These are phyloP conservation scores for Houttuynia cordata DNA, from an alignment of 164 flowering plant genomes.

Conservation along the genomic window DNA sequence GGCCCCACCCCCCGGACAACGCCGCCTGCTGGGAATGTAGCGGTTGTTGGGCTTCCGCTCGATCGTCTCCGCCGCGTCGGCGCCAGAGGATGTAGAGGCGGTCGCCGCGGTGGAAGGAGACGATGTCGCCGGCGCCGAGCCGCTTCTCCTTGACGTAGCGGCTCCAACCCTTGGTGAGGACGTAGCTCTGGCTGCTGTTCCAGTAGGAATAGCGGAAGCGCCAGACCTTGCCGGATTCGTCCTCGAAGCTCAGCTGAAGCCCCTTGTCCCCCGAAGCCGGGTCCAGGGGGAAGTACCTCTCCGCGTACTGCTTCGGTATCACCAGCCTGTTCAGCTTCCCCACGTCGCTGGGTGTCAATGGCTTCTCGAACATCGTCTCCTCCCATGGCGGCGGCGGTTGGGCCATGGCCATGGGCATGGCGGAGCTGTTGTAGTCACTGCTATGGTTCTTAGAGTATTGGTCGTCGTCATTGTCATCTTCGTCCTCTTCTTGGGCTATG, in stretches of 20 bases:
- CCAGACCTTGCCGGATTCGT: conserved; percentile 68
- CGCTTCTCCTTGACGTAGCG: conserved; percentile 78
- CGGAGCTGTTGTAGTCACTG: background rate
- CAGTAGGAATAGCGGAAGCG: conserved; percentile 83
- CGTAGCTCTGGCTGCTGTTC: conserved; percentile 96
- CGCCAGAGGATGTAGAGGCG: conserved; percentile 60
- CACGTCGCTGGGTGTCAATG: conserved; percentile 87
- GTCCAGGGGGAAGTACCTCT: conserved; percentile 65
- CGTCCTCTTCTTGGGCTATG: background rate
- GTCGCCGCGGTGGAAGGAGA: conserved; percentile 37
- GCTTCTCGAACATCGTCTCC: conserved; percentile 75
- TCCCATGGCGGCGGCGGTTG: background rate
- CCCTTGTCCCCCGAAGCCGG: conserved; percentile 45
- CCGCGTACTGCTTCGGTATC: conserved; percentile 94
- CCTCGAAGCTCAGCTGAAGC: conserved; percentile 63
- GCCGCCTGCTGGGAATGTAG: conserved; percentile 6
- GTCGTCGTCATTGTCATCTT: background rate
- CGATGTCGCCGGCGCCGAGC: conserved; percentile 84
- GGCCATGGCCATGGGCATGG: background rate
- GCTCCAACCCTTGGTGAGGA: conserved; percentile 92
- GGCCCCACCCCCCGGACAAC: background rate
- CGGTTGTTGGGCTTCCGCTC: background rate
- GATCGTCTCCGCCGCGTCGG: conserved; percentile 36
- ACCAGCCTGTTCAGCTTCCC: conserved; percentile 93
- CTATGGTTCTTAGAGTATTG: background rate